Conservation (phyloP, 2,329 filamentous ascomycete genomes). For the Neopestalotiopsis clavispora region DNA sequence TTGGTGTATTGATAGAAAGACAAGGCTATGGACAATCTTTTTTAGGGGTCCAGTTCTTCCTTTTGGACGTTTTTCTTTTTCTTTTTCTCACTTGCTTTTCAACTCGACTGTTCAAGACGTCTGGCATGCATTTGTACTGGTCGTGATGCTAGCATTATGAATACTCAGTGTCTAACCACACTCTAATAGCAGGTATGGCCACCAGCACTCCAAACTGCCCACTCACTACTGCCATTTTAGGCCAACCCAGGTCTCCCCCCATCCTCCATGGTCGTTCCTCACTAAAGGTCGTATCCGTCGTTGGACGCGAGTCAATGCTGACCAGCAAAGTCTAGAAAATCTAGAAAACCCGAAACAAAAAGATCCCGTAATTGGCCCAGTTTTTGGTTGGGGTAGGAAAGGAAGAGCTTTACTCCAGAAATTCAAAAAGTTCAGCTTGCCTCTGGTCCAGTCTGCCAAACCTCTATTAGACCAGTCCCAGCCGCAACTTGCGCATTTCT, state of each 20-base stretch:
- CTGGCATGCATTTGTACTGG: background rate
- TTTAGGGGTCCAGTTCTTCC: background rate
- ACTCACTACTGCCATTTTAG: conserved; percentile 2
- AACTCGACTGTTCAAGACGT: background rate
- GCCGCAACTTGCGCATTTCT: background rate
- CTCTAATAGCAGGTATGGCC: background rate
- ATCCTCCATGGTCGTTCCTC: conserved; percentile 2
- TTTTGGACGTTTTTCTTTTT: background rate
- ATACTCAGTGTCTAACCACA: conserved; percentile 6
- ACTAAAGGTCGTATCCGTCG: background rate
- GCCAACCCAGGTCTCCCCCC: background rate
- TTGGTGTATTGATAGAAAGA: background rate
- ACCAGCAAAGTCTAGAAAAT: conserved; percentile 11
- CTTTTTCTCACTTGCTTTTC: no score
- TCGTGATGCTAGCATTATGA: conserved; percentile 7
- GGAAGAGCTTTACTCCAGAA: background rate
- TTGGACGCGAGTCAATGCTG: conserved; percentile 15
- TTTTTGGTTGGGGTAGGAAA: background rate
- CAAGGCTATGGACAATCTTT: background rate
- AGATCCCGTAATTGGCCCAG: background rate
- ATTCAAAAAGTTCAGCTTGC: background rate
- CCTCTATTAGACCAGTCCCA: background rate
- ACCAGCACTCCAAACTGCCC: background rate
- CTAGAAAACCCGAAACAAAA: conserved; percentile 6
- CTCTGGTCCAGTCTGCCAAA: background rate